phyloP scores from a whole-genome alignment of 2,329 filamentous ascomycete species.

The Aspergillus melleus region DNA sequence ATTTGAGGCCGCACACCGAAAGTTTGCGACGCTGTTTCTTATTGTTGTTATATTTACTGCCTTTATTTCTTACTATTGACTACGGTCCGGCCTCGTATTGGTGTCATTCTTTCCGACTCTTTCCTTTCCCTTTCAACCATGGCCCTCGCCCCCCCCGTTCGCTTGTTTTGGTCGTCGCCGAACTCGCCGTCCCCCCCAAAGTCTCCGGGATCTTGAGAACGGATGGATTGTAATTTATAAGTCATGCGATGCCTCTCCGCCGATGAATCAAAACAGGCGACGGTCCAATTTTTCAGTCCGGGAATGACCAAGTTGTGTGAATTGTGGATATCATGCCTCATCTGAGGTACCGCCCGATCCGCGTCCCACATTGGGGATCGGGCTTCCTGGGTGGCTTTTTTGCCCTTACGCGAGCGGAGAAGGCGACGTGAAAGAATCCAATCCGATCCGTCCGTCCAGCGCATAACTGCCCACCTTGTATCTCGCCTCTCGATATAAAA shows the following conservation, averaged over 20 bases:
- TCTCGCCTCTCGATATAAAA: neutral
- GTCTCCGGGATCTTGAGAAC: neutral
- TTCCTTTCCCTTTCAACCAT: neutral
- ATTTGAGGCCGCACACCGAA: slow-evolving; percentile 1
- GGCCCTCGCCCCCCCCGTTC: neutral
- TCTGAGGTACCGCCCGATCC: slow-evolving; percentile 34
- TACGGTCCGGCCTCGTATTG: neutral
- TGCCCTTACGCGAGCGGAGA: slow-evolving; percentile 9
- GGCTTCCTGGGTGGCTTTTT: slow-evolving; percentile 22
- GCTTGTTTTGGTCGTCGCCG: neutral
- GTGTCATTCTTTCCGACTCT: neutral
- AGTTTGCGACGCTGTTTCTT: slow-evolving; percentile 1
- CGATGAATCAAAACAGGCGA: neutral
- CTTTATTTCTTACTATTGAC: neutral
- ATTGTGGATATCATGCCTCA: slow-evolving; percentile 9
- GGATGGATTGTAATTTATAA: neutral
- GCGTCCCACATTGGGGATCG: slow-evolving; percentile 29
- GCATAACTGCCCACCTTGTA: neutral
- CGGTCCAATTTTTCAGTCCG: slow-evolving; percentile 1
- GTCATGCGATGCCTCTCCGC: neutral
- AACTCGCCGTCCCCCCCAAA: neutral
- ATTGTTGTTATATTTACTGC: neutral
- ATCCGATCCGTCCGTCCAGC: neutral
- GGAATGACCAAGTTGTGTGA: slow-evolving; percentile 2
- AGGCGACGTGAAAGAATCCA: slow-evolving; percentile 3